phyloP scores from a whole-genome alignment of 768 basidiomycete genomes.

The Pulveroboletus frians region DNA sequence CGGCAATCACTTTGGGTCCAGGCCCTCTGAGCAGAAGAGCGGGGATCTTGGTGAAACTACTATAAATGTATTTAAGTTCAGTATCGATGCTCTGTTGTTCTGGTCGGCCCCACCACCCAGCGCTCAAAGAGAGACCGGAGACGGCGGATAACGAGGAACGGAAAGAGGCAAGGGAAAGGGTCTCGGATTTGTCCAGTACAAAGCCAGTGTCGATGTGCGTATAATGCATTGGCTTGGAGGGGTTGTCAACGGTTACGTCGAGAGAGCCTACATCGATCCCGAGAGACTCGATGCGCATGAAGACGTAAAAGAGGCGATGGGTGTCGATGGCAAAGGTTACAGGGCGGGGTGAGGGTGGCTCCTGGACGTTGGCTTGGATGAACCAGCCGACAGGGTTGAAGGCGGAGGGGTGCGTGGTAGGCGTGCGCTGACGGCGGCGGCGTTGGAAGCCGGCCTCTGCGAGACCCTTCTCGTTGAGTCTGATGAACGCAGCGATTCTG shows the following conservation, averaged over 20 bases:
- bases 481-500: slow-evolving; percentile 64
- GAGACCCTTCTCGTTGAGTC: slow-evolving; percentile 64
- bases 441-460: slow-evolving; percentile 59
- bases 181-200: slow-evolving; percentile 60
- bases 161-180: slow-evolving; percentile 67
- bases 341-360: slow-evolving; percentile 45
- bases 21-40: slow-evolving; percentile 66
- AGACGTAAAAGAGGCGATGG: slow-evolving; percentile 82
- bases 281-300: slow-evolving; percentile 80
- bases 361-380: slow-evolving; percentile 15
- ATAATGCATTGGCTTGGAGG: slow-evolving; percentile 74
- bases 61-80: slow-evolving; percentile 83
- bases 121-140: slow-evolving; percentile 68
- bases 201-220: slow-evolving; percentile 47
- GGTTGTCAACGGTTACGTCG: slow-evolving; percentile 68
- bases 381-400: slow-evolving; percentile 68
- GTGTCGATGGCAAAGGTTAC: slow-evolving; percentile 66
- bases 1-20: slow-evolving; percentile 58
- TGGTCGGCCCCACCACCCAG: slow-evolving; percentile 64
- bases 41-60: slow-evolving; percentile 86
- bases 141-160: slow-evolving; percentile 73
- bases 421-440: slow-evolving; percentile 37
- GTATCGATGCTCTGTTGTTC: slow-evolving; percentile 57
- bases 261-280: slow-evolving; percentile 75
- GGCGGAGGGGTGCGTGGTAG: slow-evolving; percentile 34